Conservation (phyloP, 2,329 filamentous ascomycete genomes). For the Colletotrichum musicola region DNA sequence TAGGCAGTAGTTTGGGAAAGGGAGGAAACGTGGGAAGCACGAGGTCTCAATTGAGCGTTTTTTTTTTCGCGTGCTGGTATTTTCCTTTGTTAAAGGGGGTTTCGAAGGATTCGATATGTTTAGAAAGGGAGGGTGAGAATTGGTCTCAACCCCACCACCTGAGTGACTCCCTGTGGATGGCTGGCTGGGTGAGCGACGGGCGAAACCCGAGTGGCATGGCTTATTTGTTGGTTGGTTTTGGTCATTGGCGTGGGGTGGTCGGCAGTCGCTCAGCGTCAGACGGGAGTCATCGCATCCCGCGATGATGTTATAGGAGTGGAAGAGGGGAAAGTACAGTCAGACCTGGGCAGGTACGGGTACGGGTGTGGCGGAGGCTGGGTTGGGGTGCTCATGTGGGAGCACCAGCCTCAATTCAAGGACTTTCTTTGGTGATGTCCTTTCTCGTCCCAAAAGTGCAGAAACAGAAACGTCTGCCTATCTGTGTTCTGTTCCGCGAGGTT, state of each 20-base stretch:
- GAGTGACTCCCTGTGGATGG: background rate
- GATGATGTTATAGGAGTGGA: background rate
- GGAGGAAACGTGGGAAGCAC: too few species aligned
- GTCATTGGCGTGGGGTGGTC: background rate
- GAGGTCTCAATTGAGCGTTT: too few species aligned
- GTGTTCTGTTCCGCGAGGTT: background rate
- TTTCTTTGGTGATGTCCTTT: background rate
- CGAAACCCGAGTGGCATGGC: background rate
- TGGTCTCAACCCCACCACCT: background rate
- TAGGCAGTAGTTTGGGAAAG: too few species aligned
- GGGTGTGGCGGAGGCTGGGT: conserved; percentile 19
- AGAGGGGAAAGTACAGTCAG: conserved; percentile 11
- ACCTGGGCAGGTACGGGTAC: conserved; percentile 11
- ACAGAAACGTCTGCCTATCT: background rate
- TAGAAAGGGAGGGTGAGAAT: background rate
- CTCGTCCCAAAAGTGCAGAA: background rate
- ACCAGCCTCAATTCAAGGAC: background rate
- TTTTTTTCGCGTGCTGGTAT: too few species aligned
- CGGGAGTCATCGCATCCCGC: background rate
- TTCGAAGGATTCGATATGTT: too few species aligned
- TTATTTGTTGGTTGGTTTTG: background rate
- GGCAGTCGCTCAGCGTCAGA: background rate
- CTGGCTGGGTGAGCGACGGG: too few species aligned
- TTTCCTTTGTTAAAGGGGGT: too few species aligned
- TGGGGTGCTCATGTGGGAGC: background rate